phyloP scores from a whole-genome alignment of 2,329 filamentous ascomycete genomes.

The Chlorencoelia australis region DNA sequence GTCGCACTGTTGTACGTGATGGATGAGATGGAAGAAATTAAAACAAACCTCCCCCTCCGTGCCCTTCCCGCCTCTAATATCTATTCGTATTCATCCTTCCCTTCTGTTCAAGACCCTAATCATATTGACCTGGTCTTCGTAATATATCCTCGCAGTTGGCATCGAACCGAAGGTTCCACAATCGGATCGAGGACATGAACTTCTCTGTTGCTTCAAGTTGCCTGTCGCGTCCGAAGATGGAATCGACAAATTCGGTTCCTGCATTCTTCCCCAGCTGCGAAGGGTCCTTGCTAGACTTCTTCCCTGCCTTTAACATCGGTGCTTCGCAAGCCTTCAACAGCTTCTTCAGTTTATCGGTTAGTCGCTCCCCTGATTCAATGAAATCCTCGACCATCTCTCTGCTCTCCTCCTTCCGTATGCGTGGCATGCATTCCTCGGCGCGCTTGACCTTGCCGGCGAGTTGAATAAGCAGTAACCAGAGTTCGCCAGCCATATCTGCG shows the following conservation, averaged over 20 bases:
- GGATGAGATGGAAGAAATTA: constrained; percentile 8
- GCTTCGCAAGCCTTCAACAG: constrained; percentile 86
- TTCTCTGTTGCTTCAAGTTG: constrained; percentile 85
- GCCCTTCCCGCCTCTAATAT: constrained; percentile 4
- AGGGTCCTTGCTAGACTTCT: constrained; percentile 50
- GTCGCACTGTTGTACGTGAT: constrained; percentile 10
- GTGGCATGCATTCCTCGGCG: constrained; percentile 65
- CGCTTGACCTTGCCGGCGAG: constrained; percentile 89
- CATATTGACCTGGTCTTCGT: constrained; percentile 36
- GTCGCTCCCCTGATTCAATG: constrained; percentile 74
- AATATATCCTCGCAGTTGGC: constrained; percentile 92
- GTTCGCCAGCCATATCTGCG: constrained; percentile 82
- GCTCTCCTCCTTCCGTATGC: constrained; percentile 63
- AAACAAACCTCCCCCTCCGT: constrained; percentile 8
- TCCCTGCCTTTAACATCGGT: constrained; percentile 87
- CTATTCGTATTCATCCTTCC: constrained; percentile 2
- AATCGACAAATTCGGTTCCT: constrained; percentile 90
- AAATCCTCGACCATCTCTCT: constrained; percentile 82
- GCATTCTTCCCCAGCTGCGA: constrained; percentile 81
- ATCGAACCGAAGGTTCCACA: constrained; percentile 87
- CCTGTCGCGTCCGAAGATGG: constrained; percentile 84
- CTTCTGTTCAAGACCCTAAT: constrained; percentile 1
- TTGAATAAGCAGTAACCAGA: constrained; percentile 93
- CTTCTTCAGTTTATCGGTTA: constrained; percentile 75
- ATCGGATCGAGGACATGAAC: constrained; percentile 59